These are phyloP conservation scores for Fusarium anthophilum DNA, from an alignment of 2,329 filamentous ascomycete genomes.

Conservation along the genomic window DNA sequence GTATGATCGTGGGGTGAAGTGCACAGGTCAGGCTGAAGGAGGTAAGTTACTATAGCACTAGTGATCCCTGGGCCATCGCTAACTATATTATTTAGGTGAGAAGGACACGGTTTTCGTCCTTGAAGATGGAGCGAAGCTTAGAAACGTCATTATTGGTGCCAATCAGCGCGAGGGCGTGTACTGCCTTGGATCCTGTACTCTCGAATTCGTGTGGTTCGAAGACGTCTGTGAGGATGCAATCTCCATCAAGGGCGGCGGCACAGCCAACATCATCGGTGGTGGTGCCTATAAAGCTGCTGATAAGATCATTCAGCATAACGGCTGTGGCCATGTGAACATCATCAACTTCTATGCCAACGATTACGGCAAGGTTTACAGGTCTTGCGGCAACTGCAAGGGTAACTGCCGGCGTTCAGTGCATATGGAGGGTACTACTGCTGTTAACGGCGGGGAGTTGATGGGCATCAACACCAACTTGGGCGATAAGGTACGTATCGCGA, in stretches of 20 bases:
- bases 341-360: constrained; percentile 52
- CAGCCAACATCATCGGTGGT: constrained; percentile 53
- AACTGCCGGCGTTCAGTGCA: constrained; percentile 55
- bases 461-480: constrained; percentile 54
- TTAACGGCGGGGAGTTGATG: constrained; percentile 54
- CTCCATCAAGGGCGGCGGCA: constrained; percentile 38
- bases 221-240: constrained; percentile 54
- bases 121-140: constrained; percentile 53
- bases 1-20: constrained; percentile 54
- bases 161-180: constrained; percentile 58
- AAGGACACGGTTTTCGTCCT: constrained; percentile 54
- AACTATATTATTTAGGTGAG: background rate
- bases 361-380: constrained; percentile 55
- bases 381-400: constrained; percentile 40
- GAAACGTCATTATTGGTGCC: constrained; percentile 57
- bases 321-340: constrained; percentile 54
- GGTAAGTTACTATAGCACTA: constrained; percentile 35
- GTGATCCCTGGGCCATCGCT: rapidly evolving
- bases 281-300: constrained; percentile 56
- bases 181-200: constrained; percentile 54
- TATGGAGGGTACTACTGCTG: constrained; percentile 54
- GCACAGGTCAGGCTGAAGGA: constrained; percentile 55
- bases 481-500: constrained; percentile 20
- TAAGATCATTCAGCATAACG: constrained; percentile 60
- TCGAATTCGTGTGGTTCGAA: constrained; percentile 60